Evolutionary conservation across 306 rosid species (phyloP).

Genomic region (Leucaena leucocephala): DNA sequence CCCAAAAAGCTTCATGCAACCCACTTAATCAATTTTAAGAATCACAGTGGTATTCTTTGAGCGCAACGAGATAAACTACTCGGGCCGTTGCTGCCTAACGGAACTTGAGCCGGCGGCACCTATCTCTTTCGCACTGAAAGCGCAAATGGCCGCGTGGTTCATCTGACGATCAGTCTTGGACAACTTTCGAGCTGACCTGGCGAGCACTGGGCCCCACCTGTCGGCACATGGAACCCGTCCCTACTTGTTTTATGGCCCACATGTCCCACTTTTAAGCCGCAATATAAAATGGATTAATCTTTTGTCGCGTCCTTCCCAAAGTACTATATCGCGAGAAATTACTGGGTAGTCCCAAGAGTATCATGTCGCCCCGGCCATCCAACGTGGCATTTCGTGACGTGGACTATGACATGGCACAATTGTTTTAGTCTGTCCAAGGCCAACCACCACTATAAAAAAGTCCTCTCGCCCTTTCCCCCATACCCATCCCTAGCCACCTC

Average conservation of each 20-base stretch:
- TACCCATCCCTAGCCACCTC: not conserved
- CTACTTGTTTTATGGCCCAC: slow-evolving; percentile 62
- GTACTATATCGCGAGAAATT: too few species aligned
- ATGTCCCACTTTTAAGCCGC: slow-evolving; percentile 40
- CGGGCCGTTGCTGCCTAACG: slow-evolving; percentile 22
- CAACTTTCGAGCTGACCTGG: slow-evolving; percentile 48
- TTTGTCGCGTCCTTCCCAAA: not conserved
- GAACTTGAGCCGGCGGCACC: slow-evolving; percentile 53
- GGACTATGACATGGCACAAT: slow-evolving; percentile 26
- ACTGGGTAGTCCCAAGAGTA: not conserved
- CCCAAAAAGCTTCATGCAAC: not conserved
- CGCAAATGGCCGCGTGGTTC: slow-evolving; percentile 48
- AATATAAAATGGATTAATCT: not conserved
- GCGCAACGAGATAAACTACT: not conserved
- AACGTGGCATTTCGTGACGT: slow-evolving; percentile 28
- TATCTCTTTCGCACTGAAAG: slow-evolving; percentile 41
- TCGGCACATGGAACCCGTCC: slow-evolving; percentile 26
- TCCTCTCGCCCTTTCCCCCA: not conserved
- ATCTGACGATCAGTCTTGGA: slow-evolving; percentile 41
- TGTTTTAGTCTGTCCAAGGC: not conserved
- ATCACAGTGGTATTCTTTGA: not conserved
- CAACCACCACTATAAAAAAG: slow-evolving; percentile 45
- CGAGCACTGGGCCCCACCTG: slow-evolving; percentile 50
- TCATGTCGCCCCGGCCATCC: slow-evolving; percentile 15
- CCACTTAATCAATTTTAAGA: not conserved